A percentile compares a stretch with the other conserved stretches of the same genome.
These are phyloP conservation scores for Periconia sp. DNA, from an alignment of 2,329 filamentous ascomycete genomes.

Conservation along the genomic window DNA sequence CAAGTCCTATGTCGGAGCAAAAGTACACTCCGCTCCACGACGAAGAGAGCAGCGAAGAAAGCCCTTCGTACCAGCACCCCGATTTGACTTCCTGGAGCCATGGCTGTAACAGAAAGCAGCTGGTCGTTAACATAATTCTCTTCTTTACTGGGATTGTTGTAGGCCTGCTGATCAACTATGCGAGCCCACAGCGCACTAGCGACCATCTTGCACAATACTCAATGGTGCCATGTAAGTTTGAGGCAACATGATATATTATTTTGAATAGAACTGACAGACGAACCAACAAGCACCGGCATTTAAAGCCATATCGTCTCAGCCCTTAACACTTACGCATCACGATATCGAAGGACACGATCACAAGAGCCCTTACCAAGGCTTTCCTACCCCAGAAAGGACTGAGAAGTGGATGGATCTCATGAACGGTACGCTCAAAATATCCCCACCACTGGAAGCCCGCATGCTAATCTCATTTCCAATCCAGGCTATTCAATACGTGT, in stretches of 20 bases:
- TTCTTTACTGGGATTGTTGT: neutral
- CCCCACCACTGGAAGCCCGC: neutral
- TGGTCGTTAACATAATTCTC: neutral
- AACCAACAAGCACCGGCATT: conserved; percentile 5
- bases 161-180: neutral
- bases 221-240: conserved; percentile 6
- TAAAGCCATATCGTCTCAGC: conserved; percentile 7
- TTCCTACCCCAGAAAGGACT: conserved; percentile 5
- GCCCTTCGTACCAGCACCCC: neutral
- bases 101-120: neutral
- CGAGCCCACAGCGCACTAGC: neutral
- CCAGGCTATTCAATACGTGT: conserved; percentile 10
- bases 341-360: conserved; percentile 7
- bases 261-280: neutral
- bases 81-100: neutral
- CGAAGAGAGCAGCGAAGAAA: neutral
- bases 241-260: neutral
- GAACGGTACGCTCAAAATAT: conserved; percentile 1
- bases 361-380: conserved; percentile 6
- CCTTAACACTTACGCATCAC: conserved; percentile 7
- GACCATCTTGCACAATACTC: conserved; percentile 4
- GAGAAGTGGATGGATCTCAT: conserved; percentile 8
- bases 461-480: neutral
- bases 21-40: neutral
- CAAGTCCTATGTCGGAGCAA: neutral